Evolutionary conservation across 257 asterid species (phyloP), one percentile per base, ranked within the genome.

Genomic region (Mentha longifolia): DNA sequence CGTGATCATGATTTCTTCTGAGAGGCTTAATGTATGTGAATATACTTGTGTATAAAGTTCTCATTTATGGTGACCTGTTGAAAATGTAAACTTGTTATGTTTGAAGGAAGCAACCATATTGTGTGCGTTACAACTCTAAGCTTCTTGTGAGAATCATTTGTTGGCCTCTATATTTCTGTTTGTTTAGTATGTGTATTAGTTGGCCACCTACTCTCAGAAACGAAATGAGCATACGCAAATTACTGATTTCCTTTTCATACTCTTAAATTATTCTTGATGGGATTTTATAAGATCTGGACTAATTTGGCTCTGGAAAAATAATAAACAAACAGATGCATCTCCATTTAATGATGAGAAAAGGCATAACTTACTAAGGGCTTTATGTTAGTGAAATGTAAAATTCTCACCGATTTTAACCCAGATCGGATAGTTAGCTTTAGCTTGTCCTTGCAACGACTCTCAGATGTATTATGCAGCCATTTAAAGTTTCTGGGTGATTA

Each of bases 131-230:
- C 31, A 55, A 25, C 19, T 6, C 71, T 37, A 68, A 54, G 41
- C 58, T 39, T 61, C 54, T 61, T 3, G 39, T 35, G 22, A 63
- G 10, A 11, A 69, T 42, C 17, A 37, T 60, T 30, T 42, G 28
- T 72, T 62, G 56, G 49, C 8, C 20, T 57, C 49, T 39, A 35
- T 39, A 35, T 46, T 14, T 6, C 3, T 67, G 41, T 39, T 25
- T 47, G 43, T 47, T 39, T 39, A 50, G 49, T 43, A 64, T 64
- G 35, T 64, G 31, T 7, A 42, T 46, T 47, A 37, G 71, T 52
- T 50, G 65, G 56, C n/a, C 71, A 5, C 70, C 25, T 22, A 25
- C 57, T 66, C 65, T 5, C 59, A 28, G 71, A 58, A 55, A 28
- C 31, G 3, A 28, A 28, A 28, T 28, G 31, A 28, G 2, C 2